Percentiles rank a stretch among this genome's conserved stretches.
Evolutionary conservation across 2,329 filamentous ascomycete genomes (phyloP).

Genomic region (Huntiella savannae): DNA sequence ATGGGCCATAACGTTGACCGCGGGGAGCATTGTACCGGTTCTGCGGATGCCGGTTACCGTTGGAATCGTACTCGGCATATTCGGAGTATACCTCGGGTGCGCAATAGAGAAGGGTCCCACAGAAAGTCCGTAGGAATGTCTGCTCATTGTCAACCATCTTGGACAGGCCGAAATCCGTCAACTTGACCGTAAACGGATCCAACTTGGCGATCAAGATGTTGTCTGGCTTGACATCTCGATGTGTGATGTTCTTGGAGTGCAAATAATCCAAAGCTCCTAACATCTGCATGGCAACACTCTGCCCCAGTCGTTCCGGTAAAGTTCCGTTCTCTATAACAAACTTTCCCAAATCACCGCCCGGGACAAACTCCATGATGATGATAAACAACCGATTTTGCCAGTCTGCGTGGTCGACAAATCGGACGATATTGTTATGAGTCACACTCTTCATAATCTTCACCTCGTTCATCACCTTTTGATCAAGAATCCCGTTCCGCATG

Average conservation of each 20-base stretch:
- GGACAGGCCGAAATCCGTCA: conserved; percentile 91
- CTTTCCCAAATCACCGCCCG: conserved; percentile 63
- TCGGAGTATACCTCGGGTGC: conserved; percentile 88
- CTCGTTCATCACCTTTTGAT: conserved; percentile 88
- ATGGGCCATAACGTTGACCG: conserved; percentile 63
- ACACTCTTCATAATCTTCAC: conserved; percentile 88
- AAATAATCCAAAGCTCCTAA: conserved; percentile 71
- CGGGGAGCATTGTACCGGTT: conserved; percentile 21
- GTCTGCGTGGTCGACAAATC: conserved; percentile 77
- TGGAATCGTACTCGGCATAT: conserved; percentile 48
- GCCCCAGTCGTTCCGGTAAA: conserved; percentile 50
- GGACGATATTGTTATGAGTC: conserved; percentile 68
- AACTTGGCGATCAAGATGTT: conserved; percentile 72
- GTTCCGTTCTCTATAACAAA: conserved; percentile 42
- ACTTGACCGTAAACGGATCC: conserved; percentile 62
- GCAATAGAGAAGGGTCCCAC: conserved; percentile 86
- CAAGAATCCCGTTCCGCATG: conserved; percentile 77
- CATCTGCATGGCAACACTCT: conserved; percentile 55
- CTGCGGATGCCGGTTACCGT: conserved; percentile 41
- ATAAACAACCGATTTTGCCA: conserved; percentile 70
- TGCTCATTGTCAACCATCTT: conserved; percentile 83
- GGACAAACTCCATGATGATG: conserved; percentile 89
- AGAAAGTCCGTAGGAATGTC: conserved; percentile 90
- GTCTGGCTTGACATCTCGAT: conserved; percentile 97
- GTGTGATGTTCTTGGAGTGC: conserved; percentile 74